Evolutionary conservation across 169 alveolate genomes (phyloP), one percentile per base, ranked within the genome.

Genomic region (Hammondia hammondi): DNA sequence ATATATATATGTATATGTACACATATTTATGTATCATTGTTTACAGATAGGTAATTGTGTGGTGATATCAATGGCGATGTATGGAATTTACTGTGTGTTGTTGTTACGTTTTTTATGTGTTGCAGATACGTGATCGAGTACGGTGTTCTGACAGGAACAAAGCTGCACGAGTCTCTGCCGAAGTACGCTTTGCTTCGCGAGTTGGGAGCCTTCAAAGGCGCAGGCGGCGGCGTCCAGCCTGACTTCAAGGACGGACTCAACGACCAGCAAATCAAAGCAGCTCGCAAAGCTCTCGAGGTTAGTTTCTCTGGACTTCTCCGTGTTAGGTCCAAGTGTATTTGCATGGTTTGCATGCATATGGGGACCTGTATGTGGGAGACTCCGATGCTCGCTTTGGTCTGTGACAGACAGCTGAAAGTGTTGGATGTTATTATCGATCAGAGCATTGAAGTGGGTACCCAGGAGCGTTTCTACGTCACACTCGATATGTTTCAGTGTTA

Each of bases 111-210:
- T 67, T 17, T 67, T 52, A 4, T 67, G 77, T 32, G 17, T n/a
- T 39, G 71, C 89, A 94, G 96, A 71, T 94, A 94, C 82, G 35
- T 81, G 35, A 88, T 94, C 70, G 96, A 94, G 57, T 94, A 82
- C 89, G 96, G 96, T 21, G 95, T 94, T 9, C n/a, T 94, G 94
- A 91, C 89, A 9, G 96, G 96, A 45, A 94, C 92, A 3, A n/a
- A 81, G 85, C 88, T 89, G 14, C 94, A 91, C 87, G 96, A 94
- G 52, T 84, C 95, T 2, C 61, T 94, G 72, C 92, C 94, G n/a
- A 87, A 82, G 52, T 94, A 91, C 61, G 77, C 61, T 14, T 67
- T 73, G 71, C 81, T 94, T 56, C 56, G 57, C 24, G 96, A 94
- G 35, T 39, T 77, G 56, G 96, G 96, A 24, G 96, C 96, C n/a